These are phyloP conservation scores for Puccinia triticina DNA, from an alignment of 1,284 basidiomycete genomes.

Conservation along the genomic window DNA sequence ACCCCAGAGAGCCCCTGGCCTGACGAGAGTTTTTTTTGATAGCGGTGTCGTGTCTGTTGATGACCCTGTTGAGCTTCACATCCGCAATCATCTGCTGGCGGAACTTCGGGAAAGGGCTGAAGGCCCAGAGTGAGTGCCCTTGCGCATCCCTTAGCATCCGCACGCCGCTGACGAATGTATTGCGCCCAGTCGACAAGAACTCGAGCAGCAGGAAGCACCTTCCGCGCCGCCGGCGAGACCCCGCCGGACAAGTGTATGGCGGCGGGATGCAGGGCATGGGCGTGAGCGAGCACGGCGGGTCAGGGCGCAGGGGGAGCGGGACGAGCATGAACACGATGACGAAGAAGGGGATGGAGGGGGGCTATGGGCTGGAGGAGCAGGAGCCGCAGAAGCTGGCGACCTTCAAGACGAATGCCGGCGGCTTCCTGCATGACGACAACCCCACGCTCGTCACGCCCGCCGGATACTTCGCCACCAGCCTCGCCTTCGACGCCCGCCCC, in stretches of 20 bases:
- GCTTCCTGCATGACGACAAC: neutral
- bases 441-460: neutral
- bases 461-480: neutral
- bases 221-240: neutral
- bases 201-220: neutral
- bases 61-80: slow-evolving; percentile 19
- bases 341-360: neutral
- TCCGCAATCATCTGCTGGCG: slow-evolving; percentile 16
- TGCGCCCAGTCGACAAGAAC: slow-evolving; percentile 28
- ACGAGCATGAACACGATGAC: neutral
- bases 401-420: neutral
- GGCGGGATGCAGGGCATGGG: neutral
- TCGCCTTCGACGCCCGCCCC: neutral
- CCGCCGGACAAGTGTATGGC: neutral
- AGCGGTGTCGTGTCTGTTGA: slow-evolving; percentile 38
- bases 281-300: too few species aligned
- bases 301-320: neutral
- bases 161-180: too few species aligned
- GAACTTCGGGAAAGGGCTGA: slow-evolving; percentile 43
- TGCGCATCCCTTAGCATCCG: too few species aligned
- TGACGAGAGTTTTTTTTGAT: neutral
- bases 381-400: neutral
- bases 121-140: slow-evolving; percentile 30
- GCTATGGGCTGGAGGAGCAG: neutral
- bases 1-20: neutral